Percentiles rank a stretch among this genome's conserved stretches.
Conservation (phyloP, 2,329 filamentous ascomycete genomes). For the Fusarium beomiforme region DNA sequence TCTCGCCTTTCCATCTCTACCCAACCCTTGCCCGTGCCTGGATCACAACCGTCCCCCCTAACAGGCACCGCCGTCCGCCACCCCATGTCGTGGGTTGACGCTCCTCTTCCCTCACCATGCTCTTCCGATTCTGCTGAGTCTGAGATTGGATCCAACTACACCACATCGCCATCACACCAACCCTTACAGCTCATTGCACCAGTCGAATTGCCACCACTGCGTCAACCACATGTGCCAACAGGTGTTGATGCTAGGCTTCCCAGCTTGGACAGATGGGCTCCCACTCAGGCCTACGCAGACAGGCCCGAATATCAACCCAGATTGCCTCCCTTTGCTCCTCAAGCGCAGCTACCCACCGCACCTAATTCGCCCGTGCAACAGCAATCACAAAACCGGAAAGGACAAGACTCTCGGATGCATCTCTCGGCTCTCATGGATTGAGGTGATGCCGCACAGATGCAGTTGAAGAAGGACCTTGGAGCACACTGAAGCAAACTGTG, state of each 20-base stretch:
- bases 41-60: constrained; percentile 27
- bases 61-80: constrained; percentile 36
- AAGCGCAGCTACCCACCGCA: constrained; percentile 42
- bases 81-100: constrained; percentile 42
- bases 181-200: constrained; percentile 51
- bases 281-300: constrained; percentile 13
- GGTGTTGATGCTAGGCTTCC: constrained; percentile 44
- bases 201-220: constrained; percentile 55
- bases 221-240: background rate
- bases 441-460: background rate
- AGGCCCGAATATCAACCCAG: constrained; percentile 22
- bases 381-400: constrained; percentile 21
- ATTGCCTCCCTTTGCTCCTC: constrained; percentile 18
- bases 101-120: constrained; percentile 51
- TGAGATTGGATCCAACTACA: constrained; percentile 72
- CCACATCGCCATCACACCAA: constrained; percentile 63
- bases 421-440: constrained; percentile 37
- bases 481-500: background rate
- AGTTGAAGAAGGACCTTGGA: background rate
- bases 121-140: constrained; percentile 66
- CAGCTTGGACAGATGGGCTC: constrained; percentile 38
- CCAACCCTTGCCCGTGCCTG: constrained; percentile 23
- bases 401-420: constrained; percentile 40
- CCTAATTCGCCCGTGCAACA: constrained; percentile 43
- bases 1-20: constrained; percentile 45